Evolutionary conservation across 192 early-diverging fungal genomes (phyloP).

Genomic region (Gonapodya prolifera): DNA sequence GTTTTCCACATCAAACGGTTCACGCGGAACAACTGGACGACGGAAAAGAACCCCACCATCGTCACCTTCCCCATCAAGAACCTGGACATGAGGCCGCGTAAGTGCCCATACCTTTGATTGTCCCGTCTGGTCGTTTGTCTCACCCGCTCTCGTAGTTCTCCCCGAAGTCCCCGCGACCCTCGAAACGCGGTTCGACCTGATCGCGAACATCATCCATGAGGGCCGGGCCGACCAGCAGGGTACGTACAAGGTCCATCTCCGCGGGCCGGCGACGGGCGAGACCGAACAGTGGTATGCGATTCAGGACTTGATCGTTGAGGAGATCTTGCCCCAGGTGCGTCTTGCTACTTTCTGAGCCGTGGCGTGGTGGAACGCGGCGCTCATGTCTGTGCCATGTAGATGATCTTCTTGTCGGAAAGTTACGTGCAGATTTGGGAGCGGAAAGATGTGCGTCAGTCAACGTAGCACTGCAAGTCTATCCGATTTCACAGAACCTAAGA

Average conservation of each 20-base stretch:
- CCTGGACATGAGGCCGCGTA: slow-evolving; percentile 73
- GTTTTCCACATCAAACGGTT: slow-evolving; percentile 89
- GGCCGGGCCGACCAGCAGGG: slow-evolving; percentile 53
- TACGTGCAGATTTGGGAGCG: slow-evolving; percentile 95
- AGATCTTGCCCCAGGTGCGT: slow-evolving; percentile 88
- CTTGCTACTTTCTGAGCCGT: no score
- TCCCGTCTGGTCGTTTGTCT: no score
- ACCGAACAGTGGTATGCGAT: slow-evolving; percentile 94
- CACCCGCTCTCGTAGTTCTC: slow-evolving; percentile 23
- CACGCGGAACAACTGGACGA: slow-evolving; percentile 63
- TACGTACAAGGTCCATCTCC: slow-evolving; percentile 72
- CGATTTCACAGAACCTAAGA: no score
- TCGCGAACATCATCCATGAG: slow-evolving; percentile 86
- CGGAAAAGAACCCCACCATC: slow-evolving; percentile 94
- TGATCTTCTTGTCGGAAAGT: slow-evolving; percentile 79
- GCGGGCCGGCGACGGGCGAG: no score
- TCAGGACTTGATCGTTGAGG: slow-evolving; percentile 86
- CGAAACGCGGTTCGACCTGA: slow-evolving; percentile 59
- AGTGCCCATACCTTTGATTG: slow-evolving; percentile 5
- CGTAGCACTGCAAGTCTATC: no score
- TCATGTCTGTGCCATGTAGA: no score
- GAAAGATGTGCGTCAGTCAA: no score
- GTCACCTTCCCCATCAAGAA: slow-evolving; percentile 87
- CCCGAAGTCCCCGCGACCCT: slow-evolving; percentile 25
- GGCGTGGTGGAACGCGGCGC: no score